A percentile compares a stretch with the other conserved stretches of the same genome.
phyloP scores from a whole-genome alignment of 1,284 basidiomycete species.

The Athelia sp. region DNA sequence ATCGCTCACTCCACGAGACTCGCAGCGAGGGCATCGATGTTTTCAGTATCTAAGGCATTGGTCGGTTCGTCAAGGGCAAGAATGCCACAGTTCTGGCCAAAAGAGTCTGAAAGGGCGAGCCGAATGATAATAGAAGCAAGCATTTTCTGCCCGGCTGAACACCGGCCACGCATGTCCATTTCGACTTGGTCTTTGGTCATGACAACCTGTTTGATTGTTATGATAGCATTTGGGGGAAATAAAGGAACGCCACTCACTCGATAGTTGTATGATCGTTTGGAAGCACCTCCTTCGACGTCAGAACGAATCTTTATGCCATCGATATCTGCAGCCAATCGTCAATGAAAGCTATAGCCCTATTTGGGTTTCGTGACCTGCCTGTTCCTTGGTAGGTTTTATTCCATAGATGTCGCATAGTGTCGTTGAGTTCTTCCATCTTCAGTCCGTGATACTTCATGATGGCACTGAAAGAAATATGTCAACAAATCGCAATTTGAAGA shows the following conservation, averaged over 20 bases:
- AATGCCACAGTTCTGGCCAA: slow-evolving; percentile 96
- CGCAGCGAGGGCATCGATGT: slow-evolving; percentile 90
- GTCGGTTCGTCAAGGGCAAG: slow-evolving; percentile 98
- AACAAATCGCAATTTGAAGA: slow-evolving; percentile 1
- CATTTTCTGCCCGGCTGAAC: slow-evolving; percentile 98
- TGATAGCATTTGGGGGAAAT: slow-evolving; percentile 8
- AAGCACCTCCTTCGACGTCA: slow-evolving; percentile 83
- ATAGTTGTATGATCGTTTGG: slow-evolving; percentile 97
- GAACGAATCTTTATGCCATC: slow-evolving; percentile 96
- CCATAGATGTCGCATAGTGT: slow-evolving; percentile 94
- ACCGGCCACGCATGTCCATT: slow-evolving; percentile 99
- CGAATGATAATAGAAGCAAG: slow-evolving; percentile 99
- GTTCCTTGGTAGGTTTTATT: slow-evolving; percentile 99
- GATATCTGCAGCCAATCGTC: slow-evolving; percentile 62
- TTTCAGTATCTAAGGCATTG: slow-evolving; percentile 95
- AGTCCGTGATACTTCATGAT: slow-evolving; percentile 98
- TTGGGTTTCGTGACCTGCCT: slow-evolving; percentile 41
- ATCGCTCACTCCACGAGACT: slow-evolving; percentile 84
- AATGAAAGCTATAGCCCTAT: not conserved
- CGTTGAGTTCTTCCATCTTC: slow-evolving; percentile 99
- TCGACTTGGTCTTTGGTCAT: slow-evolving; percentile 99
- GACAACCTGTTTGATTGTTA: slow-evolving; percentile 64
- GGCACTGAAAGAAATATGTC: slow-evolving; percentile 50
- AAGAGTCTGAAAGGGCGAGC: slow-evolving; percentile 95
- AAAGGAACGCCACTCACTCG: slow-evolving; percentile 50